Conservation (phyloP, 306 rosid genomes). For the Cicer chorassanicum region DNA sequence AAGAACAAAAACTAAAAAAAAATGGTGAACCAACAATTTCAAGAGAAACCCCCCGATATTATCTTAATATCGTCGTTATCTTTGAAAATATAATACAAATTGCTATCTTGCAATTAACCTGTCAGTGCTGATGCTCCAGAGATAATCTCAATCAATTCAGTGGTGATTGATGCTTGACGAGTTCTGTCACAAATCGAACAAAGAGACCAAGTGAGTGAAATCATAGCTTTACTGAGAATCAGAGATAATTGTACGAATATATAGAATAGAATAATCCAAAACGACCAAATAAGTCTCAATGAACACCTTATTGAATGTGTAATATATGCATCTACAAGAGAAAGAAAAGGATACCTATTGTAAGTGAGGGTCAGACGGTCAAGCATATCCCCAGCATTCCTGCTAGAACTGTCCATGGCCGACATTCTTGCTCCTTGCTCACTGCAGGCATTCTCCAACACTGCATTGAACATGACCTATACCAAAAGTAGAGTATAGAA, state of each 20-base stretch:
- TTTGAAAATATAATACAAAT: conserved; percentile 36
- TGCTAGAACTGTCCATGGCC: conserved; percentile 99
- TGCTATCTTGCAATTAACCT: conserved; percentile 56
- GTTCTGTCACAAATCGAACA: conserved; percentile 65
- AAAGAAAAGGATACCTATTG: conserved; percentile 69
- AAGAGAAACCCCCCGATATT: conserved; percentile 43
- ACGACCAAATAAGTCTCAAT: background rate
- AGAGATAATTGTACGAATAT: background rate
- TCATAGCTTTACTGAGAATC: background rate
- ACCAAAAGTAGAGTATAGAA: conserved; percentile 15
- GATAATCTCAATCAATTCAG: conserved; percentile 97
- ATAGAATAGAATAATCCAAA: background rate
- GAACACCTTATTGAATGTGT: conserved; percentile 7
- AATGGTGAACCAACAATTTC: conserved; percentile 51
- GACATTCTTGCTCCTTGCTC: conserved; percentile 99
- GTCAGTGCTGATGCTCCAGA: conserved; percentile 94
- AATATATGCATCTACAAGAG: conserved; percentile 5
- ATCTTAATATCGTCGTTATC: conserved; percentile 57
- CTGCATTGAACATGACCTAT: conserved; percentile 89
- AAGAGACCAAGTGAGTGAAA: conserved; percentile 44
- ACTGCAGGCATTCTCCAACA: conserved; percentile 98
- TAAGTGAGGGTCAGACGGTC: conserved; percentile 97
- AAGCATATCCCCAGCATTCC: conserved; percentile 99
- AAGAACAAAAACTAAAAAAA: conserved; percentile 43
- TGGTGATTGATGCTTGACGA: conserved; percentile 98